These are phyloP conservation scores for Dactylellina sp. DNA, from an alignment of 2,329 filamentous ascomycete species.

Conservation along the genomic window DNA sequence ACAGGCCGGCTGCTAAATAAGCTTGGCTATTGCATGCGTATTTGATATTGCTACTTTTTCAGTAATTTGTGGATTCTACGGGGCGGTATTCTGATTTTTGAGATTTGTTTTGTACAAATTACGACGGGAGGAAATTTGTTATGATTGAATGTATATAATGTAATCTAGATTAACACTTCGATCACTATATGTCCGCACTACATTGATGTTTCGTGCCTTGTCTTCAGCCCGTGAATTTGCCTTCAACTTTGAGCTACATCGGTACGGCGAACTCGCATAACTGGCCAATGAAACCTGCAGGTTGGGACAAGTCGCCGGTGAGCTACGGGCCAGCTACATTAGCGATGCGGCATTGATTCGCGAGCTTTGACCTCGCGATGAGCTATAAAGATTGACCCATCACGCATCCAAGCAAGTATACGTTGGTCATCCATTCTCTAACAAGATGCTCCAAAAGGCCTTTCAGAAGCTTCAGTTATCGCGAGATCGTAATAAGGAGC, in stretches of 20 bases:
- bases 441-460: slow-evolving; percentile 33
- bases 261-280: slow-evolving; percentile 7
- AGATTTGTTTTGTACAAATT: too few species aligned
- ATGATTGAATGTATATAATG: background rate
- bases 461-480: slow-evolving; percentile 34
- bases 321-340: background rate
- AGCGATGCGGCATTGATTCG: slow-evolving; percentile 1
- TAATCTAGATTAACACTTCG: background rate
- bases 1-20: slow-evolving; percentile 11
- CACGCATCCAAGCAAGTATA: background rate
- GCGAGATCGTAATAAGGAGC: slow-evolving; percentile 24
- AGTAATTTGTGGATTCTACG: background rate
- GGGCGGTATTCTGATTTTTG: too few species aligned
- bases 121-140: too few species aligned
- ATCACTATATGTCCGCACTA: background rate
- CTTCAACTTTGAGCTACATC: background rate
- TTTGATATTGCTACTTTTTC: background rate
- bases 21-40: background rate
- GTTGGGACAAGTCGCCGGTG: background rate
- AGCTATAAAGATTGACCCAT: background rate
- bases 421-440: background rate
- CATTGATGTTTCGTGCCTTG: slow-evolving; percentile 1
- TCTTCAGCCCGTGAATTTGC: background rate
- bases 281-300: slow-evolving; percentile 6
- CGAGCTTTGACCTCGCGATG: too few species aligned